phyloP scores from a whole-genome alignment of 306 rosid species.

The Ormosia semicastrata region DNA sequence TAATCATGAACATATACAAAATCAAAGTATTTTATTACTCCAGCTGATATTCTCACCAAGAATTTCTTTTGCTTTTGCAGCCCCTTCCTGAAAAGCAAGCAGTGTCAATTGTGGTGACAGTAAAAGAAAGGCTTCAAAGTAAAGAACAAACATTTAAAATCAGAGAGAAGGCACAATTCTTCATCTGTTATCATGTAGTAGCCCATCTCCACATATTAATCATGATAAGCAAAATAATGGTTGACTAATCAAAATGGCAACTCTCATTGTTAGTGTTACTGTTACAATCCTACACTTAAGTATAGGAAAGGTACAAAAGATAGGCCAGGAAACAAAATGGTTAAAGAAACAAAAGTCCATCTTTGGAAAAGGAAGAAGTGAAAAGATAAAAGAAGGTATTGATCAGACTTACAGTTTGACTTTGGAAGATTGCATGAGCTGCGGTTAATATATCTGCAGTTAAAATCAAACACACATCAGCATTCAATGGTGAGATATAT shows the following conservation, averaged over 20 bases:
- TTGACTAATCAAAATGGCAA: slow-evolving; percentile 3
- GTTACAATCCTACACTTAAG: background rate
- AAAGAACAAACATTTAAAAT: slow-evolving; percentile 4
- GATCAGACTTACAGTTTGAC: slow-evolving; percentile 64
- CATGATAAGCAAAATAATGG: background rate
- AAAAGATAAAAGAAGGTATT: slow-evolving; percentile 15
- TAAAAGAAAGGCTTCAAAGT: slow-evolving; percentile 11
- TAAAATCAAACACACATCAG: slow-evolving; percentile 34
- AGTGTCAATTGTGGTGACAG: slow-evolving; percentile 7
- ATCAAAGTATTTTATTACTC: background rate
- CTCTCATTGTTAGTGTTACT: background rate
- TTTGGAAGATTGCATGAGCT: slow-evolving; percentile 72
- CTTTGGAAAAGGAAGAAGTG: background rate
- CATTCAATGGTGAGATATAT: slow-evolving; percentile 12
- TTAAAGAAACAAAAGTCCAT: background rate
- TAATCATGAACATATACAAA: background rate
- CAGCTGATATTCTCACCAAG: slow-evolving; percentile 57
- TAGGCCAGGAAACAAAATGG: background rate
- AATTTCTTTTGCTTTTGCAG: slow-evolving; percentile 66
- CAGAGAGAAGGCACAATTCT: slow-evolving; percentile 2
- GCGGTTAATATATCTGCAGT: slow-evolving; percentile 81
- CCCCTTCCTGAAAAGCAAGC: slow-evolving; percentile 71
- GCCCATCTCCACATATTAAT: slow-evolving; percentile 7
- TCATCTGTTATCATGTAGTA: background rate
- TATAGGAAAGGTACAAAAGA: background rate